A percentile compares a stretch with the other conserved stretches of the same genome.
These are phyloP conservation scores for Pseudogymnoascus sp. DNA, from an alignment of 2,329 filamentous ascomycete species.

Conservation along the genomic window DNA sequence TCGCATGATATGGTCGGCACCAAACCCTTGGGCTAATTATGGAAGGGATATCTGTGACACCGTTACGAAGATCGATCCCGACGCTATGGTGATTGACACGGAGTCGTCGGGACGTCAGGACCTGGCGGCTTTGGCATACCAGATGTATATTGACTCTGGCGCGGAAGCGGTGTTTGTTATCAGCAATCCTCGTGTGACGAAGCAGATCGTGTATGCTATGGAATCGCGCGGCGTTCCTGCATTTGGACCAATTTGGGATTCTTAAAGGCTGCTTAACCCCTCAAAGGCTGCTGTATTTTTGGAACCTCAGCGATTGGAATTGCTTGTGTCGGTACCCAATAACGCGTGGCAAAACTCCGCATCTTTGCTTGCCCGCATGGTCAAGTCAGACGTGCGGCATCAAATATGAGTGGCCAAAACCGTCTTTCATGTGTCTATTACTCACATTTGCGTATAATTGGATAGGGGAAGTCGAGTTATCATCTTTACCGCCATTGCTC, in stretches of 20 bases:
- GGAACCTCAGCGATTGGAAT: not conserved
- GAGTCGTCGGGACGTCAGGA: conserved; percentile 28
- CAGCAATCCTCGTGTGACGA: conserved; percentile 31
- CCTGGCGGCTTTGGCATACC: conserved; percentile 29
- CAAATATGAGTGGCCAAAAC: not conserved
- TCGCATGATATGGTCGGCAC: conserved; percentile 32
- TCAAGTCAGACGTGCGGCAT: not conserved
- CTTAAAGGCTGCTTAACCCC: conserved; percentile 13
- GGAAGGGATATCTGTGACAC: conserved; percentile 28
- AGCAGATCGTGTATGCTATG: conserved; percentile 33
- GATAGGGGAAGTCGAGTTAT: not conserved
- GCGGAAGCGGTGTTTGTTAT: conserved; percentile 34
- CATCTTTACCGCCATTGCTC: not conserved
- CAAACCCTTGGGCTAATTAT: conserved; percentile 29
- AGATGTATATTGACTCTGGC: conserved; percentile 24
- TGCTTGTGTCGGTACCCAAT: not conserved
- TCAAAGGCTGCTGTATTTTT: not conserved
- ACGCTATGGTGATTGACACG: conserved; percentile 32
- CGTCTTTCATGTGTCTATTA: not conserved
- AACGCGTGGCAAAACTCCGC: not conserved
- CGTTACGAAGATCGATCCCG: conserved; percentile 29
- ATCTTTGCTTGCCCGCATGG: not conserved
- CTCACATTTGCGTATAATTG: not conserved
- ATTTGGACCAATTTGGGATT: conserved; percentile 33
- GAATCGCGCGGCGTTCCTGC: conserved; percentile 31